Conservation (phyloP, 108 stramenopile species). For the Epithemia pelagica region DNA sequence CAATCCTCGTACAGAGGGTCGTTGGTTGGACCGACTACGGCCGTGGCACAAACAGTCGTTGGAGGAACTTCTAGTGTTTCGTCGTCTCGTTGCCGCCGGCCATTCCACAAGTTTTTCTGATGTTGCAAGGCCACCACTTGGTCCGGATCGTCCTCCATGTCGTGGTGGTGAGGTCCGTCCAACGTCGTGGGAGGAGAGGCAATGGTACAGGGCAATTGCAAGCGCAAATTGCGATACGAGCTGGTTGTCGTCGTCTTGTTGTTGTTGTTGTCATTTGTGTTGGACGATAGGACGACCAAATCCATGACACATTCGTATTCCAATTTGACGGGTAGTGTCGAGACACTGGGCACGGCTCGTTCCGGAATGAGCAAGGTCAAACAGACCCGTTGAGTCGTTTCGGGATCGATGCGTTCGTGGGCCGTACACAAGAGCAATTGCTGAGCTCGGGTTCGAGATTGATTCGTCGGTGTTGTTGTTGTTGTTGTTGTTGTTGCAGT, state of each 20-base stretch:
- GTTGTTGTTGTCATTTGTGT: constrained; percentile 7
- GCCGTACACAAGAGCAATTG: constrained; percentile 42
- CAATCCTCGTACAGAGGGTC: constrained; percentile 3
- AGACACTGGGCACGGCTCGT: constrained; percentile 31
- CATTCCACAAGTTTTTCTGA: too few species aligned
- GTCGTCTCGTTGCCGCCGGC: too few species aligned
- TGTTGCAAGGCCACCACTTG: too few species aligned
- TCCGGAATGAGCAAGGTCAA: constrained; percentile 25
- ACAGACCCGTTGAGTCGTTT: constrained; percentile 30
- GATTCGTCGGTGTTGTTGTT: too few species aligned
- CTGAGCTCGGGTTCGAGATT: constrained; percentile 29
- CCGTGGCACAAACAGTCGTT: too few species aligned
- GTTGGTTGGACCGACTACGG: too few species aligned
- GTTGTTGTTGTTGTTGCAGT: too few species aligned
- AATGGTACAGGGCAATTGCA: constrained; percentile 37
- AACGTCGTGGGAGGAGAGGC: background rate
- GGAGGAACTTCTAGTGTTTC: too few species aligned
- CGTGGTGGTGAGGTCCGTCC: too few species aligned
- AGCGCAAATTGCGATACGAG: constrained; percentile 26
- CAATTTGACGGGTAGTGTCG: constrained; percentile 40
- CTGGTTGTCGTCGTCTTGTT: background rate
- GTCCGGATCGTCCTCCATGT: too few species aligned
- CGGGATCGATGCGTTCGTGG: constrained; percentile 43
- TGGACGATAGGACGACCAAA: constrained; percentile 21
- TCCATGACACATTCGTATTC: constrained; percentile 29